A percentile compares a stretch with the other conserved stretches of the same genome.
Evolutionary conservation across 2,329 filamentous ascomycete genomes (phyloP).

Genomic region (Cucurbitaria berberidis): DNA sequence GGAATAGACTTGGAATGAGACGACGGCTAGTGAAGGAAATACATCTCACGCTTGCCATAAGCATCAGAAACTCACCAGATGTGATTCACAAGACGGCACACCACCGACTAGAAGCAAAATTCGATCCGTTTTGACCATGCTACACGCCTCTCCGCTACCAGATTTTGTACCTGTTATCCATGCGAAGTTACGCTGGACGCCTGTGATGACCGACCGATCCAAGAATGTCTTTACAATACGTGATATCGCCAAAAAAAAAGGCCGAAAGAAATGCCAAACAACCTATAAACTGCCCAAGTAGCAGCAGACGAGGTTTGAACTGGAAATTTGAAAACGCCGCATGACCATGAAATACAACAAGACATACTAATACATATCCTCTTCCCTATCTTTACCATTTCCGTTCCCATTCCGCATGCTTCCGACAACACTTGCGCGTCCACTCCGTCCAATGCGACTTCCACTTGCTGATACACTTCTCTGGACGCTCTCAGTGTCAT

Average conservation of each 20-base stretch:
- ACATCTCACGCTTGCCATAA: too few relatives aligned
- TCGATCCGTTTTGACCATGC: too few relatives aligned
- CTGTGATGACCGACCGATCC: not conserved
- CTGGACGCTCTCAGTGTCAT: constrained; percentile 19
- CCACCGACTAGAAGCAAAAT: too few relatives aligned
- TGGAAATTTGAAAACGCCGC: not conserved
- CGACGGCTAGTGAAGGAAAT: too few relatives aligned
- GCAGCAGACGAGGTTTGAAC: not conserved
- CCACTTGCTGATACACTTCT: constrained; percentile 24
- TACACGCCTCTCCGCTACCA: not conserved
- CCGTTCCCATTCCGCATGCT: constrained; percentile 20
- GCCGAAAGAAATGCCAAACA: constrained; percentile 1
- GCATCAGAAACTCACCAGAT: too few relatives aligned
- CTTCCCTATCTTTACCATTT: constrained; percentile 13
- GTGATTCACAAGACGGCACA: too few relatives aligned
- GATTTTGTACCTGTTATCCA: not conserved
- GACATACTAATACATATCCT: constrained; percentile 32
- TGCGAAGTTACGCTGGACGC: not conserved
- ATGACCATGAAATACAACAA: not conserved
- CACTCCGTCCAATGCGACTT: constrained; percentile 23
- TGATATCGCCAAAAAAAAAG: constrained; percentile 2
- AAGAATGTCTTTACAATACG: not conserved
- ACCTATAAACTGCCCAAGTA: not conserved
- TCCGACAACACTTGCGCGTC: constrained; percentile 27
- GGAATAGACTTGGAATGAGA: too few relatives aligned